phyloP scores from a whole-genome alignment of 768 basidiomycete genomes.

The Boletus vinaceobasis region DNA sequence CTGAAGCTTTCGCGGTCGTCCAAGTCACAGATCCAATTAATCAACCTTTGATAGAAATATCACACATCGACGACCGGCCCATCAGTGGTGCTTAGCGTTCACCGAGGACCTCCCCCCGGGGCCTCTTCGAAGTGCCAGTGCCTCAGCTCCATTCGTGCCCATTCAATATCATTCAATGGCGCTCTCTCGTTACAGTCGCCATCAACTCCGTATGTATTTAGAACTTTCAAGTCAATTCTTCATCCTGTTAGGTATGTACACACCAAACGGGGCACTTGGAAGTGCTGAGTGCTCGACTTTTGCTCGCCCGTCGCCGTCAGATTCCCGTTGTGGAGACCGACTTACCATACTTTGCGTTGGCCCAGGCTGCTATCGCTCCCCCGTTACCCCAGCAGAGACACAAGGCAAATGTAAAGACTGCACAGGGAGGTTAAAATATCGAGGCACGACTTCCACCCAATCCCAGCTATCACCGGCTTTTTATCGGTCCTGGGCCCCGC shows the following conservation, averaged over 20 bases:
- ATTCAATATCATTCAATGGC: background rate
- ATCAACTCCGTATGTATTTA: background rate
- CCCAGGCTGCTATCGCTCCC: background rate
- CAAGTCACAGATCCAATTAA: background rate
- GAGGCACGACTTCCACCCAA: background rate
- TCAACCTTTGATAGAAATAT: too few species aligned
- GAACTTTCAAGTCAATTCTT: background rate
- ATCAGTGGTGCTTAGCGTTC: background rate
- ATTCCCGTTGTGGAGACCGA: background rate
- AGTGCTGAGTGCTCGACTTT: too few species aligned
- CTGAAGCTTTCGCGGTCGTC: background rate
- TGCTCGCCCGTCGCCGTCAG: background rate
- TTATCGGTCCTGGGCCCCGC: background rate
- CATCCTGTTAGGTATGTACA: background rate
- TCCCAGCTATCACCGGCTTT: background rate
- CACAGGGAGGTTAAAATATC: background rate
- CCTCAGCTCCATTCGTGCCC: background rate
- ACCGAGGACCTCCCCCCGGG: background rate
- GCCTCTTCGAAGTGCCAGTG: too few species aligned
- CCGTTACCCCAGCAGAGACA: background rate
- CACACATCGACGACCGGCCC: too few species aligned
- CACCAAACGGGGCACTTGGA: background rate
- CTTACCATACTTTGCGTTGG: background rate
- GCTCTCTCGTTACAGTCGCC: background rate
- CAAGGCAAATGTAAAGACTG: background rate